These are phyloP conservation scores for Trematosphaeria pertusa DNA, from an alignment of 2,329 filamentous ascomycete species.

Conservation along the genomic window DNA sequence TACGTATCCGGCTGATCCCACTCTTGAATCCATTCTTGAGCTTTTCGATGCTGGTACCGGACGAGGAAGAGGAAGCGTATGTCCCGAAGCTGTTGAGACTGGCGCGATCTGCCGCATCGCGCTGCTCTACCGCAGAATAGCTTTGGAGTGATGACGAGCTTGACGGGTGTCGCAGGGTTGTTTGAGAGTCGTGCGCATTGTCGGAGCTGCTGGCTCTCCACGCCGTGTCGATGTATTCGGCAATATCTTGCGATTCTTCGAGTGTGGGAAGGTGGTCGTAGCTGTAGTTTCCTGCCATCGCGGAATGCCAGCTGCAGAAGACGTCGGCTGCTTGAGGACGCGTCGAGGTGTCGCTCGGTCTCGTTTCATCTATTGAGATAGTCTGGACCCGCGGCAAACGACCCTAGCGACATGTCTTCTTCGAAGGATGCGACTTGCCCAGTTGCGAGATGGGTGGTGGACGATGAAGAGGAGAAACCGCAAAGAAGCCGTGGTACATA, in stretches of 20 bases:
- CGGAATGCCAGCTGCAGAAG: too few relatives aligned
- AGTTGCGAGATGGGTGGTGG: too few relatives aligned
- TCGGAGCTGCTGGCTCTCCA: conserved; percentile 4
- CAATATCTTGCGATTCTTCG: conserved; percentile 21
- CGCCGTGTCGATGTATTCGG: conserved; percentile 19
- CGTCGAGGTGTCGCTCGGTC: too few relatives aligned
- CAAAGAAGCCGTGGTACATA: too few relatives aligned
- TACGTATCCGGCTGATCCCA: conserved; percentile 16
- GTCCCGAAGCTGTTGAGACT: conserved; percentile 28
- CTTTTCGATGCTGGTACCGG: conserved; percentile 21
- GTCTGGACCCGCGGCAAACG: too few relatives aligned
- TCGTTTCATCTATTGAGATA: too few relatives aligned
- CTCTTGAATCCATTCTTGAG: conserved; percentile 23
- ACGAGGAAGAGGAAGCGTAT: conserved; percentile 20
- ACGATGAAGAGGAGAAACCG: too few relatives aligned
- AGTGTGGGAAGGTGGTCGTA: conserved; percentile 21
- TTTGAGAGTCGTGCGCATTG: conserved; percentile 3
- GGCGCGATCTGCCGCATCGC: conserved; percentile 10
- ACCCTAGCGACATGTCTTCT: too few relatives aligned
- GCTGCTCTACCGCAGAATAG: conserved; percentile 11
- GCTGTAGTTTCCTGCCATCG: conserved; percentile 18
- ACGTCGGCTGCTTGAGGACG: too few relatives aligned
- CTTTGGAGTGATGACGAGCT: neutral
- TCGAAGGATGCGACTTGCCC: too few relatives aligned
- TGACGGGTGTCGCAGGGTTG: conserved; percentile 7